phyloP scores from a whole-genome alignment of 306 rosid species.

The Coriaria nepalensis region DNA sequence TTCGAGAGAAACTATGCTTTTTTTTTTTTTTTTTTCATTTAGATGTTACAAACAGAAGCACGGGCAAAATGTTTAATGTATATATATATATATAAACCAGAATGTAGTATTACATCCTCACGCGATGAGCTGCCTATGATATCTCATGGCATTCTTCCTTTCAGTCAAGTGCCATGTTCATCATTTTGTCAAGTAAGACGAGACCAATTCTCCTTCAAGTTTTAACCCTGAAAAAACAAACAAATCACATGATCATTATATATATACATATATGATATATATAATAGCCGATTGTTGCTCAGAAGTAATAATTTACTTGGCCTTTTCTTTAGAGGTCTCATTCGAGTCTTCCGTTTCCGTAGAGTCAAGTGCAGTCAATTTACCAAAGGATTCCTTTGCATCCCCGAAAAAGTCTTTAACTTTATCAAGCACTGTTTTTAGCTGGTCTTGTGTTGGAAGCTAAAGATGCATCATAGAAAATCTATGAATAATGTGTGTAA shows the following conservation, averaged over 20 bases:
- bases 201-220: constrained; percentile 7
- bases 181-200: too few species aligned
- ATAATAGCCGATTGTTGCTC: not conserved
- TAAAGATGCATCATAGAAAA: constrained; percentile 9
- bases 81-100: too few species aligned
- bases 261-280: not conserved
- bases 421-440: constrained; percentile 66
- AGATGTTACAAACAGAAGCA: too few species aligned
- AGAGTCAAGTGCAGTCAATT: constrained; percentile 39
- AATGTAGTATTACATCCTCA: too few species aligned
- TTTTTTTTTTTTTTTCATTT: too few species aligned
- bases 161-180: too few species aligned
- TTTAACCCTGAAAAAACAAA: constrained; percentile 11
- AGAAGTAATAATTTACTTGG: constrained; percentile 43
- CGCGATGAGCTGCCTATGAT: too few species aligned
- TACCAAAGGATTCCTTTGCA: constrained; percentile 80
- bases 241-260: not conserved
- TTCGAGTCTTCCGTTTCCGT: constrained; percentile 30
- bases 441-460: constrained; percentile 83
- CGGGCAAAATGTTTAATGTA: too few species aligned
- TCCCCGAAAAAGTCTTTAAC: constrained; percentile 79
- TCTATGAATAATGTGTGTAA: too few species aligned
- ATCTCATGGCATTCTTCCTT: too few species aligned
- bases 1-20: too few species aligned
- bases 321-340: constrained; percentile 24